Percentiles rank a stretch among this genome's conserved stretches.
phyloP scores from a whole-genome alignment of 139 green algal species.

The Chlorella sp. region DNA sequence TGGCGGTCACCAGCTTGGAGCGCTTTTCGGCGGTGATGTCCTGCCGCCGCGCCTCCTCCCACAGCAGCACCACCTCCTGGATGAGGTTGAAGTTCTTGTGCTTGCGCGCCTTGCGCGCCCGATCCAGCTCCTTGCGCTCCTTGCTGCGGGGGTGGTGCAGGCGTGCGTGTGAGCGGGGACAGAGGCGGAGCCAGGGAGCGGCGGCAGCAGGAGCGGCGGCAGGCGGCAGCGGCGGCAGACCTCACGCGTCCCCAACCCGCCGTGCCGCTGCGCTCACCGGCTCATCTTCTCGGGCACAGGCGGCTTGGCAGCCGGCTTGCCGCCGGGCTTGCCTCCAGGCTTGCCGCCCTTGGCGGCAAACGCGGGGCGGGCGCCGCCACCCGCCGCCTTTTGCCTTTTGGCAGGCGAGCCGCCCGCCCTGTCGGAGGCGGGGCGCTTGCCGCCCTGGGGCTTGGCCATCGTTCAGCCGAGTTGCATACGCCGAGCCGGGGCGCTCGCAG shows the following conservation, averaged over 20 bases:
- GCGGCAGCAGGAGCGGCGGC: neutral
- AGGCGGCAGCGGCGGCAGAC: neutral
- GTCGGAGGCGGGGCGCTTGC: neutral
- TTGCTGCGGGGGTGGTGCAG: conserved; percentile 29
- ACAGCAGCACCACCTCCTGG: conserved; percentile 50
- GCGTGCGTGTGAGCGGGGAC: neutral
- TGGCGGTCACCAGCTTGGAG: conserved; percentile 58
- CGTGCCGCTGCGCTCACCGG: neutral
- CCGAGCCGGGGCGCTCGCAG: neutral
- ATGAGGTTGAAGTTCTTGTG: conserved; percentile 54
- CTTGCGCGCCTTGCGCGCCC: conserved; percentile 28
- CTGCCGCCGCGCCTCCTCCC: conserved; percentile 75
- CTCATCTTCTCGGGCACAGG: neutral
- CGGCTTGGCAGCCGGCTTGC: conserved; percentile 3
- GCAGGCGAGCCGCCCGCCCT: neutral
- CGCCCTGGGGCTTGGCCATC: neutral
- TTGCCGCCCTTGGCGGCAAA: neutral
- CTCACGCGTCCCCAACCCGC: neutral
- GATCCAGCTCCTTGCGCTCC: conserved; percentile 43
- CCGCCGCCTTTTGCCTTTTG: conserved; percentile 2
- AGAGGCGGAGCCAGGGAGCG: neutral
- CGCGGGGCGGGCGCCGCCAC: neutral
- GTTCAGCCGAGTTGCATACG: neutral
- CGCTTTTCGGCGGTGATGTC: conserved; percentile 54
- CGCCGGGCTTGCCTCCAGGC: neutral